Percentiles rank a stretch among this genome's conserved stretches.
Evolutionary conservation across 2,329 filamentous ascomycete species (phyloP).

Genomic region (Pleomassaria siparia): DNA sequence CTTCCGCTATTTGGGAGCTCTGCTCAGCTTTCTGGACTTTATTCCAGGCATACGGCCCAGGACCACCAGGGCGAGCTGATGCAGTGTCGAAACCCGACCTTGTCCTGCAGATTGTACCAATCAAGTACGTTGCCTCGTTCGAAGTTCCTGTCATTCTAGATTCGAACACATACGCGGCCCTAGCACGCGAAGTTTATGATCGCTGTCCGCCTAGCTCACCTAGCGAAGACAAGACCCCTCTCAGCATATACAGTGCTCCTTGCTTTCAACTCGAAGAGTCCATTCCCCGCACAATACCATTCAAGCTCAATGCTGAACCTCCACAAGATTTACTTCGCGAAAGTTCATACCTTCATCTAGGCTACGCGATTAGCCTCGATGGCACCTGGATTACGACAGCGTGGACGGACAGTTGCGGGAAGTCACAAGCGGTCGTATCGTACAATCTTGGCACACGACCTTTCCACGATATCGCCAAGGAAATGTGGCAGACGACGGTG

Average conservation of each 20-base stretch:
- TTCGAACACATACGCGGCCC: conserved; percentile 59
- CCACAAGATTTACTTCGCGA: conserved; percentile 75
- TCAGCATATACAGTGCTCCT: conserved; percentile 61
- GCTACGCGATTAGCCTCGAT: conserved; percentile 74
- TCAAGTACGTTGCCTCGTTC: conserved; percentile 66
- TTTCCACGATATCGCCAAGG: conserved; percentile 67
- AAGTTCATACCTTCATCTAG: conserved; percentile 78
- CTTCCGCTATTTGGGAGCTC: conserved; percentile 64
- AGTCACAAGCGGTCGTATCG: conserved; percentile 70
- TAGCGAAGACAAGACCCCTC: conserved; percentile 45
- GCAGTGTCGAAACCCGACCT: conserved; percentile 55
- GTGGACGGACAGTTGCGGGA: conserved; percentile 78
- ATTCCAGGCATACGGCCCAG: conserved; percentile 62
- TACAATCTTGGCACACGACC: conserved; percentile 68
- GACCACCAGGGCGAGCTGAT: conserved; percentile 48
- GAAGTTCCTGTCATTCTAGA: conserved; percentile 64
- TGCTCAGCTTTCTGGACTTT: conserved; percentile 74
- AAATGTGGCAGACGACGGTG: conserved; percentile 77
- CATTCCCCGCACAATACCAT: conserved; percentile 71
- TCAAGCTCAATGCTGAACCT: conserved; percentile 68
- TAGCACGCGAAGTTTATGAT: conserved; percentile 77
- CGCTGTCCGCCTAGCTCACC: conserved; percentile 60
- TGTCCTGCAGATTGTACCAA: conserved; percentile 75
- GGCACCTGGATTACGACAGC: conserved; percentile 76
- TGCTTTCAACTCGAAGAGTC: conserved; percentile 72